Evolutionary conservation across 345 rosid species (phyloP), one percentile per base, ranked within the genome.

Genomic region (Citrus medica): DNA sequence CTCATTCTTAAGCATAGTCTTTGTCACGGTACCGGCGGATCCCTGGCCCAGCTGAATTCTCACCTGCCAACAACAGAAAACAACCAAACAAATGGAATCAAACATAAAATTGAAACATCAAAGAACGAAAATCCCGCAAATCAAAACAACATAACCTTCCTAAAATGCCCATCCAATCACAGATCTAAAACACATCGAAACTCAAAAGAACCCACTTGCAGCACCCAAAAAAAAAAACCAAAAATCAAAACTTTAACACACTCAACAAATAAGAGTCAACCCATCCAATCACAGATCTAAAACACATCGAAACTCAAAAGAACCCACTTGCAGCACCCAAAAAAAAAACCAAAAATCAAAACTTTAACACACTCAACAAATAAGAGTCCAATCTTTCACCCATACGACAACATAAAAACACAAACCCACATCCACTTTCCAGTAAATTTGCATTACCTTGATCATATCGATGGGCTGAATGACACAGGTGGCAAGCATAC

Each of bases 41-140:
- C 99, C 99, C 80, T 96, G 99, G 67, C 99, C 99, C 86, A 96
- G 77, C 78, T 96, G 99, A 82, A 96, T 96, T 78, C 99, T 94
- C 92, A 96, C 99, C 99, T 96, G 72, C 76, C 42, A 38, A 85
- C 78, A 76, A 70, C 65, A 53, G 33, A 73, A 62, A 77, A 48
- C 79, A 78, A 25, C 17, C 75, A 67, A 46, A 10, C 14, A 42
- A 42, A 22, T 0, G 32, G 7, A 64, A 46, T 27, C 14, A 62
- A 33, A 67, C 10, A 28, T 12, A 75, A 17, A 24, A n/a, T 71
- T 38, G 6, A 19, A 69, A 28, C 79, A 35, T 32, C 73, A 73
- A 68, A 60, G 9, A 40, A 74, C 62, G 48, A 51, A 62, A 17
- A 16, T 3, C 59, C 17, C 65, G 13, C 60, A 3, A 10, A 55